Percentiles rank a stretch among this genome's conserved stretches.
phyloP scores from a whole-genome alignment of 352 stramenopile species.

The Phytopythium aichiense region DNA sequence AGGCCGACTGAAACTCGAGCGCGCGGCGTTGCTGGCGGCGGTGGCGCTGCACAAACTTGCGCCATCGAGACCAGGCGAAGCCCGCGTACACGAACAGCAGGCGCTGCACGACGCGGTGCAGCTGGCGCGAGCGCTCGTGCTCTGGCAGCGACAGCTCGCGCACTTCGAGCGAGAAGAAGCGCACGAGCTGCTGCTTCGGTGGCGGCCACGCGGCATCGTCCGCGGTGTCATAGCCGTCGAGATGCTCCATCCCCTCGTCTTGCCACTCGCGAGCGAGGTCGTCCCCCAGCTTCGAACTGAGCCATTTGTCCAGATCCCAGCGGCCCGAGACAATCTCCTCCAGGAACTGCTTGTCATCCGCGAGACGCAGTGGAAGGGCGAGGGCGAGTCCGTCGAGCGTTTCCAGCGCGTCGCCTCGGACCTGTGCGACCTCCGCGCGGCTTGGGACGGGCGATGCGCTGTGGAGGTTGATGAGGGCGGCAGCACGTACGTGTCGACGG shows the following conservation, averaged over 20 bases:
- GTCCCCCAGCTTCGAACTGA: slow-evolving; percentile 9
- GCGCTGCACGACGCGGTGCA: slow-evolving; percentile 46
- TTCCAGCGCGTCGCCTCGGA: slow-evolving; percentile 39
- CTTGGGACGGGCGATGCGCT: slow-evolving; percentile 15
- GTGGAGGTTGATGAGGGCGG: not conserved
- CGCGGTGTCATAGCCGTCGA: not conserved
- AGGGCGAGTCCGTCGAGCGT: slow-evolving; percentile 35
- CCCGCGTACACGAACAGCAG: slow-evolving; percentile 60
- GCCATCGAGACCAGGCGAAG: slow-evolving; percentile 58
- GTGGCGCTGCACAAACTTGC: slow-evolving; percentile 30
- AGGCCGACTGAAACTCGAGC: slow-evolving; percentile 15
- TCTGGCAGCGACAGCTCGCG: slow-evolving; percentile 38
- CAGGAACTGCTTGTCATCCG: slow-evolving; percentile 41
- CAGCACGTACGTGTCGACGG: not conserved
- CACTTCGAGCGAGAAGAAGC: slow-evolving; percentile 50
- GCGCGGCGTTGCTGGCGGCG: slow-evolving; percentile 29
- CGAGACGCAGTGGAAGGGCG: slow-evolving; percentile 25
- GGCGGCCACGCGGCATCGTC: not conserved
- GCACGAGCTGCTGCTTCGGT: slow-evolving; percentile 14
- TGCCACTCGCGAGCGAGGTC: slow-evolving; percentile 34
- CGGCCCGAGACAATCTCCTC: slow-evolving; percentile 21
- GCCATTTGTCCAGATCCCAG: slow-evolving; percentile 46
- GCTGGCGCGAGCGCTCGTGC: slow-evolving; percentile 26
- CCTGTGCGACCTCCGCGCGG: slow-evolving; percentile 25
- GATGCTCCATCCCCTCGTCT: slow-evolving; percentile 30